Evolutionary conservation across 371 early-diverging fungal genomes (phyloP).

Genomic region (Haplosporangium sp.): DNA sequence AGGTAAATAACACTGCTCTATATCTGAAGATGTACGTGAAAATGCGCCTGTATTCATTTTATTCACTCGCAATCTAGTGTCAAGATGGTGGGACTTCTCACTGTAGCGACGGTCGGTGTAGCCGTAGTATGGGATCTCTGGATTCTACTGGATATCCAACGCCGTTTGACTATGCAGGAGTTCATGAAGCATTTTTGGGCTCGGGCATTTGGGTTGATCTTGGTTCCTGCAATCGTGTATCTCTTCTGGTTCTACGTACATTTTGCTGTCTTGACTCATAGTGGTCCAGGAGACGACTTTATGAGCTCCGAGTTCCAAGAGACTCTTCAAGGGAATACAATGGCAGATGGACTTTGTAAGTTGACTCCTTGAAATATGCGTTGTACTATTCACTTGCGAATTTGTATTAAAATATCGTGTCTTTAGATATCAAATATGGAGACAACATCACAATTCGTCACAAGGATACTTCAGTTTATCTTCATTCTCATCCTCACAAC

Average conservation of each 20-base stretch:
- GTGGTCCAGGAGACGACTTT: conserved; percentile 94
- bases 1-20: conserved; percentile 57
- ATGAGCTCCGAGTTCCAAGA: conserved; percentile 92
- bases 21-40: background rate
- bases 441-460: conserved; percentile 86
- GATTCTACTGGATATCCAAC: conserved; percentile 86
- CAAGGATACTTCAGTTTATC: conserved; percentile 76
- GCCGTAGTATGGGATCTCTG: conserved; percentile 93
- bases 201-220: conserved; percentile 81
- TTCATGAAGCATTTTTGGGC: conserved; percentile 73
- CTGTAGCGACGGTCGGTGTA: conserved; percentile 86
- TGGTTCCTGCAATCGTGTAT: conserved; percentile 88
- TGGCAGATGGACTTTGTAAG: conserved; percentile 61
- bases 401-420: background rate
- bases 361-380: background rate
- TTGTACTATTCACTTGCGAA: no score
- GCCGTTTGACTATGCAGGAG: conserved; percentile 77
- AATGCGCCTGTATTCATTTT: background rate
- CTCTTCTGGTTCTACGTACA: conserved; percentile 88
- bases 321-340: conserved; percentile 79
- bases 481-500: conserved; percentile 85
- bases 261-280: conserved; percentile 75
- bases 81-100: conserved; percentile 96
- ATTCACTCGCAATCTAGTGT: conserved; percentile 66
- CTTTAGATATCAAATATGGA: conserved; percentile 80